Evolutionary conservation across 2,329 filamentous ascomycete species (phyloP).

Genomic region (Cladophialophora carrionii): DNA sequence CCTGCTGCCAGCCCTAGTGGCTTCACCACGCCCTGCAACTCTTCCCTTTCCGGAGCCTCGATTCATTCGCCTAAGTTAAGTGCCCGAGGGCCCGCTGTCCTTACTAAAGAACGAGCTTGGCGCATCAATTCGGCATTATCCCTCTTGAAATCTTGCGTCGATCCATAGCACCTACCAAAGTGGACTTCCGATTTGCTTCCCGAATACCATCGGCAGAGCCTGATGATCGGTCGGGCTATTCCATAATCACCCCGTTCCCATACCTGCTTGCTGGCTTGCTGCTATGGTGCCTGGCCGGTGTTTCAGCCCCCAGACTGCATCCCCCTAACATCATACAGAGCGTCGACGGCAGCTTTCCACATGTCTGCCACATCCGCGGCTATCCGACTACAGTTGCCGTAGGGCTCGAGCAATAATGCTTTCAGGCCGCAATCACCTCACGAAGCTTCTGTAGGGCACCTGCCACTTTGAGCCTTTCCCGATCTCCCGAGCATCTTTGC

Average conservation of each 20-base stretch:
- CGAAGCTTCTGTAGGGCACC: not conserved
- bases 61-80: constrained; percentile 15
- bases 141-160: constrained; percentile 6
- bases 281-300: not conserved
- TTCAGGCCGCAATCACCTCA: not conserved
- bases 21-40: constrained; percentile 3
- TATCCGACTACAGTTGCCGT: not conserved
- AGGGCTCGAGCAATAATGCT: not conserved
- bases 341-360: not conserved
- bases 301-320: constrained; percentile 4
- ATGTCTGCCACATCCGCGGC: not conserved
- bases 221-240: constrained; percentile 1
- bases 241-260: constrained; percentile 1
- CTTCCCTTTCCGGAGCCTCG: constrained; percentile 12
- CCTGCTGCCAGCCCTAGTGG: constrained; percentile 1
- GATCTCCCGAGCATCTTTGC: not conserved
- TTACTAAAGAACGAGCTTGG: constrained; percentile 33
- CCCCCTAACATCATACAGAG: not conserved
- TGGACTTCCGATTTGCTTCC: not conserved
- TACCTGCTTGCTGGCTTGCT: not conserved
- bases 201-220: too few relatives aligned
- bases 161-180: not conserved
- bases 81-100: constrained; percentile 14
- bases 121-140: constrained; percentile 17
- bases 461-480: not conserved